These are phyloP conservation scores for Ettlia oleoabundans DNA, from an alignment of 139 green algal genomes.

Conservation along the genomic window DNA sequence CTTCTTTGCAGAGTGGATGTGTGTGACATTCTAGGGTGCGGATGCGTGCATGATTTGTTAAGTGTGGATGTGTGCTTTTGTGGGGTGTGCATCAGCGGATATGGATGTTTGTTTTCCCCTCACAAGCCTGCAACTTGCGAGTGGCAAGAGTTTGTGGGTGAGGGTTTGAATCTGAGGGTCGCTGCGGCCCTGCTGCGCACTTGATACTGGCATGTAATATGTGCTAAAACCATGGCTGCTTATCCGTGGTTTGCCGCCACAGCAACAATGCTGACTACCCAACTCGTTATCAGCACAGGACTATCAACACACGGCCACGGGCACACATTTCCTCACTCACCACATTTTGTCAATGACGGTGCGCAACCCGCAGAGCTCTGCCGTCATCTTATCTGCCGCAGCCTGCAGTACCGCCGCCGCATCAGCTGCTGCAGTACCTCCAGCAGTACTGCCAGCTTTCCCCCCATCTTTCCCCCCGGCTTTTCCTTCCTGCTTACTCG, in stretches of 20 bases:
- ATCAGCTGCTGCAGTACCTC: not conserved
- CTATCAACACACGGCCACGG: not conserved
- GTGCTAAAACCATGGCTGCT: not conserved
- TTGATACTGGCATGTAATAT: too few species aligned
- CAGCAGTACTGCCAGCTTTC: not conserved
- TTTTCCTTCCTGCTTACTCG: not conserved
- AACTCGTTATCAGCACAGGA: not conserved
- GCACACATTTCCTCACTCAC: not conserved
- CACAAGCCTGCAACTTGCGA: too few species aligned
- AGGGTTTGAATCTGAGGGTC: too few species aligned
- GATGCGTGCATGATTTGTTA: too few species aligned
- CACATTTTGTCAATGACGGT: slow-evolving; percentile 44
- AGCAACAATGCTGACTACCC: not conserved
- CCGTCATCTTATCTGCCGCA: slow-evolving; percentile 48
- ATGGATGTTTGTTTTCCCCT: too few species aligned
- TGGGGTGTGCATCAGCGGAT: not conserved
- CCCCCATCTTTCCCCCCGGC: too few species aligned
- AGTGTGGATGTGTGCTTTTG: not conserved
- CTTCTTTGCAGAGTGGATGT: not conserved
- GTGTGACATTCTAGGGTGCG: not conserved
- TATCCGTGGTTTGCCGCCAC: not conserved
- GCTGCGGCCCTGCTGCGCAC: too few species aligned
- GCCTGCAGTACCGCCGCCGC: slow-evolving; percentile 31
- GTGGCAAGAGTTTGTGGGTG: too few species aligned
- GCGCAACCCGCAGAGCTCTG: slow-evolving; percentile 56